Conservation (phyloP, 2,329 filamentous ascomycete genomes). For the Madurella mycetomatis region DNA sequence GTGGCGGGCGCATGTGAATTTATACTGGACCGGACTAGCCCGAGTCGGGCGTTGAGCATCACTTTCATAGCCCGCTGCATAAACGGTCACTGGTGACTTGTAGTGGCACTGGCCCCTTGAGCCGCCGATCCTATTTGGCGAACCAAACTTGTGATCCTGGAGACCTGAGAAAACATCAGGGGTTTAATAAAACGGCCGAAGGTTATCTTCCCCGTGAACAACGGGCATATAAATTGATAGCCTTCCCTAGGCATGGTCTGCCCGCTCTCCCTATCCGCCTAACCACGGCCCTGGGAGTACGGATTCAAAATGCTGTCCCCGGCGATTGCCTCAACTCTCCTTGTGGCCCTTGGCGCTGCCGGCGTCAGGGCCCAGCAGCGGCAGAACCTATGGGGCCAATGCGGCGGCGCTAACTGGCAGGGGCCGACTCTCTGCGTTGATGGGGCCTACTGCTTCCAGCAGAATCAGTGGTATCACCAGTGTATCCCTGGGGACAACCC, state of each 20-base stretch:
- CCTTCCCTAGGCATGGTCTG: not conserved
- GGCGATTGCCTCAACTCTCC: conserved; percentile 11
- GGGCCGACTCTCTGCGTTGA: conserved; percentile 19
- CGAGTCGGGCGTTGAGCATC: too few species aligned
- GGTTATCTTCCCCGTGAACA: not conserved
- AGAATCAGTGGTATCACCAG: conserved; percentile 24
- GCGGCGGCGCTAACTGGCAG: conserved; percentile 21
- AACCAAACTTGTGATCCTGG: too few species aligned
- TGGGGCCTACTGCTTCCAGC: conserved; percentile 20
- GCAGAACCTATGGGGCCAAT: conserved; percentile 25
- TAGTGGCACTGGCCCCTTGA: too few species aligned
- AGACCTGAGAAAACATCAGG: too few species aligned
- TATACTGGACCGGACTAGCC: not conserved
- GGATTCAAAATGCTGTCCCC: conserved; percentile 16
- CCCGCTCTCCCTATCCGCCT: not conserved
- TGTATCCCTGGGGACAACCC: conserved; percentile 21
- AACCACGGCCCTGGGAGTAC: not conserved
- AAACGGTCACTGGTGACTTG: too few species aligned
- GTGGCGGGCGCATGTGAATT: not conserved
- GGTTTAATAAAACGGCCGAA: not conserved
- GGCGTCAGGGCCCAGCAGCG: conserved; percentile 15
- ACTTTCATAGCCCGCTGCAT: too few species aligned
- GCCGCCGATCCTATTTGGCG: too few species aligned
- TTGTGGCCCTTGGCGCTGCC: conserved; percentile 18
- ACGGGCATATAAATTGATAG: too few species aligned